phyloP scores from a whole-genome alignment of 345 rosid genomes.

The Reutealis trisperma region DNA sequence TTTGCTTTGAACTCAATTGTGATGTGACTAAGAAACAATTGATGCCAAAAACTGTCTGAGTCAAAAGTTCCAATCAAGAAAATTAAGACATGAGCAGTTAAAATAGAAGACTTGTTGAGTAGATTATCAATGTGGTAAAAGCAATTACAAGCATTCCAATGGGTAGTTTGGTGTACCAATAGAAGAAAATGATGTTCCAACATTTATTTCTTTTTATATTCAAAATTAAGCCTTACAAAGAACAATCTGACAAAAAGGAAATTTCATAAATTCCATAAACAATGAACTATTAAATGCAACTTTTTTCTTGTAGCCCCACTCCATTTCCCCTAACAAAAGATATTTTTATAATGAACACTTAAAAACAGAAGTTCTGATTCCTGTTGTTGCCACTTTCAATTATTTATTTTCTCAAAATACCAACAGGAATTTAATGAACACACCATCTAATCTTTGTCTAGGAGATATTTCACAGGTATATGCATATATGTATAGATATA shows the following conservation, averaged over 20 bases:
- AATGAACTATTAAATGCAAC: conserved; percentile 19
- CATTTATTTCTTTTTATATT: conserved; percentile 28
- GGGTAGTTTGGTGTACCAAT: conserved; percentile 21
- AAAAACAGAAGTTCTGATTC: conserved; percentile 2
- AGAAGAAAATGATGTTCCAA: conserved; percentile 37
- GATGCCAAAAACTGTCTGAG: neutral
- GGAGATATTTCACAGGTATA: conserved; percentile 1
- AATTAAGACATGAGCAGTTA: conserved; percentile 4
- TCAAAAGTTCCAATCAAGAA: neutral
- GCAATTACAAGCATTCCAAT: conserved; percentile 7
- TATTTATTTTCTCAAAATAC: conserved; percentile 16
- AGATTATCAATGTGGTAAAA: conserved; percentile 5
- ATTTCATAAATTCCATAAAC: conserved; percentile 19
- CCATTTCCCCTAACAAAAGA: no score
- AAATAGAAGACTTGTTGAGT: neutral
- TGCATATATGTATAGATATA: no score
- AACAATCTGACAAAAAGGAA: conserved; percentile 21
- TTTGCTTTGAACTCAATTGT: no score
- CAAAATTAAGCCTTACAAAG: conserved; percentile 27
- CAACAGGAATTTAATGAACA: conserved; percentile 16
- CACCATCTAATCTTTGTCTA: conserved; percentile 21
- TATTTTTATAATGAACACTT: no score
- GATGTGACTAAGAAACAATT: neutral
- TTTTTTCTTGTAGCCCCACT: neutral
- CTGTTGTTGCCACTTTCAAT: neutral